Conservation (phyloP, 768 basidiomycete genomes). For the Boletellus sp. region DNA sequence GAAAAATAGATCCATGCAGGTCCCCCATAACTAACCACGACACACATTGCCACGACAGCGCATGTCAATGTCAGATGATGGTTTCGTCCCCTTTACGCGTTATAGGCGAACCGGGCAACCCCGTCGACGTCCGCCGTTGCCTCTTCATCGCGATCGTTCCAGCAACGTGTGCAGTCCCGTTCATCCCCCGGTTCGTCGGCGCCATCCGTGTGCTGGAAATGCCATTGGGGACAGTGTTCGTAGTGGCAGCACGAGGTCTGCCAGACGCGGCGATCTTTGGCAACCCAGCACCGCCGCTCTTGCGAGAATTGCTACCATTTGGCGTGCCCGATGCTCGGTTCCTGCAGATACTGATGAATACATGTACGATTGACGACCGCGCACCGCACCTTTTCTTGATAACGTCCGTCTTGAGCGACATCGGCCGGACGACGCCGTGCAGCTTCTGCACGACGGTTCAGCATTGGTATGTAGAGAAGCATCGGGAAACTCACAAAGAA, state of each 20-base stretch:
- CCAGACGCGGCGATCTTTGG: slow-evolving; percentile 76
- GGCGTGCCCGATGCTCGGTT: slow-evolving; percentile 80
- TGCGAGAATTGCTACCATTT: slow-evolving; percentile 56
- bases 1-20: slow-evolving; percentile 31
- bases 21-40: slow-evolving; percentile 14
- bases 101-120: slow-evolving; percentile 40
- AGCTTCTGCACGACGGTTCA: slow-evolving; percentile 64
- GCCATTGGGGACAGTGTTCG: slow-evolving; percentile 51
- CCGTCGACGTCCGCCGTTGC: slow-evolving; percentile 73
- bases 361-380: neutral
- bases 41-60: slow-evolving; percentile 4
- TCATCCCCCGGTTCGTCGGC: slow-evolving; percentile 28
- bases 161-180: slow-evolving; percentile 18
- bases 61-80: slow-evolving; percentile 5
- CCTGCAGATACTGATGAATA: slow-evolving; percentile 34
- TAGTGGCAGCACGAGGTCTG: slow-evolving; percentile 69
- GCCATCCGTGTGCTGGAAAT: slow-evolving; percentile 39
- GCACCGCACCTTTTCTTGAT: slow-evolving; percentile 85
- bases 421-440: slow-evolving; percentile 90
- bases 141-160: slow-evolving; percentile 58
- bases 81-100: slow-evolving; percentile 29
- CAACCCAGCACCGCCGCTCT: slow-evolving; percentile 47
- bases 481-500: slow-evolving; percentile 68
- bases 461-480: slow-evolving; percentile 1
- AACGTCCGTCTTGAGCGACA: slow-evolving; percentile 94